phyloP scores from a whole-genome alignment of 2,329 filamentous ascomycete genomes.

The Pseudophaeomoniella oleicola region DNA sequence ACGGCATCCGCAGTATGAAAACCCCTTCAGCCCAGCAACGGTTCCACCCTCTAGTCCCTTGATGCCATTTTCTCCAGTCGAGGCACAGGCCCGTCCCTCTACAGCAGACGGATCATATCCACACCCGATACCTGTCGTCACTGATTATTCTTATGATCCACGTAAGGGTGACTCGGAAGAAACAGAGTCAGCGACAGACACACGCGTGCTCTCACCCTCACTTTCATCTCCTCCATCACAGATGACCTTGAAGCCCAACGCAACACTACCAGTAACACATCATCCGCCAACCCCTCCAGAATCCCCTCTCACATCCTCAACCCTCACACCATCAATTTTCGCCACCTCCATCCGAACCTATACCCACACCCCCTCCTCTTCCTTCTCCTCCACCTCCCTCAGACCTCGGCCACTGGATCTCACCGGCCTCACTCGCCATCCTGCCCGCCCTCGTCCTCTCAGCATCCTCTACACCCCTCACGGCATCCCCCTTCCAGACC shows the following conservation, averaged over 20 bases:
- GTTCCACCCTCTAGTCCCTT: constrained; percentile 8
- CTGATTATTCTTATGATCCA: neutral
- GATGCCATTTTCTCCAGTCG: neutral
- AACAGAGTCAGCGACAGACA: neutral
- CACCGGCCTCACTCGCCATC: constrained; percentile 2
- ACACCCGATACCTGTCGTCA: neutral
- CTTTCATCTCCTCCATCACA: neutral
- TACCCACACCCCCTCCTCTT: constrained; percentile 5
- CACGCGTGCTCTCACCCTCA: neutral
- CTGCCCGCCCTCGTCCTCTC: constrained; percentile 18
- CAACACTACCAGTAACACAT: neutral
- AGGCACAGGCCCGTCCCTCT: neutral
- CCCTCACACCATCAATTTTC: constrained; percentile 5
- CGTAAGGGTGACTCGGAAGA: neutral
- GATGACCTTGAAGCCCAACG: neutral
- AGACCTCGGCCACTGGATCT: constrained; percentile 9
- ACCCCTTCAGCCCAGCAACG: constrained; percentile 10
- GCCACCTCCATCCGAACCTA: constrained; percentile 7
- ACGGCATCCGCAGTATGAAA: constrained; percentile 9
- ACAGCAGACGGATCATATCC: neutral
- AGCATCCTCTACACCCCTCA: constrained; percentile 41
- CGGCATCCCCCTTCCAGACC: constrained; percentile 28
- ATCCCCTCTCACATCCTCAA: constrained; percentile 4
- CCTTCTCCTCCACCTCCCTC: constrained; percentile 8
- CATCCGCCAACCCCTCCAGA: neutral